Evolutionary conservation across 495 filamentous ascomycete species (phyloP), one percentile per base, ranked within the genome.

Genomic region (Trichoderma orchidacearum): DNA sequence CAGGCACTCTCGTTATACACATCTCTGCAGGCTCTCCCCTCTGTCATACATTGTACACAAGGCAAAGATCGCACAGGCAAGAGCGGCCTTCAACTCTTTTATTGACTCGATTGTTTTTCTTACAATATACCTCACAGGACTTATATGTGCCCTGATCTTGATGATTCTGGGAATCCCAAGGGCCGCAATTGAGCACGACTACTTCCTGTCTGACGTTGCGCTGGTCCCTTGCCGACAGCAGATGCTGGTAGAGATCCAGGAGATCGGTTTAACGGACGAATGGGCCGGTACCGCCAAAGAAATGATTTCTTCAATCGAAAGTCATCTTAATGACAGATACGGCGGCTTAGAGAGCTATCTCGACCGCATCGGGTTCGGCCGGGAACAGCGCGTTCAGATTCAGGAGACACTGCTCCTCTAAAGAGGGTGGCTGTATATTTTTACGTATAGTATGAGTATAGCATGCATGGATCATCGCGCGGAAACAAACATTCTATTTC

Each of bases 11-110:
- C 53, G 30, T 58, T 61, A 18, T 38, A 66, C 18, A 58, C 59
- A 7, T 60, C 72, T 3, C 60, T 70, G 5, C 57, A 61, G 3
- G 68, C 74, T 15, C 84, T 83, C 36, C 87, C 87, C 0, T 58
- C 81, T 5, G 64, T 92, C 3, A 64, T 91, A 5, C 89, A 93
- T 71, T 94, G 90, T 70, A 90, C 88, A 3, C 87, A 93, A 64
- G 90, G 90, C 32, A 95, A 95, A 63, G 90, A 94, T 64, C 80
- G 88, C 0, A 93, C 89, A 0, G 90, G 90, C 0, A 53, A 53
- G 51, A 53, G 3, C 6, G 7, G 7, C 41, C 34, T 15, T 15
- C 34, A 3, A 8, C 34, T 15, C 34, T 4, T 13, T 15, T 13
- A 36, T 15, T 15, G 3, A 36, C 41, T 12, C 9, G 21, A 3